Evolutionary conservation across 2,329 filamentous ascomycete genomes (phyloP).

Genomic region (Nemania sp.): DNA sequence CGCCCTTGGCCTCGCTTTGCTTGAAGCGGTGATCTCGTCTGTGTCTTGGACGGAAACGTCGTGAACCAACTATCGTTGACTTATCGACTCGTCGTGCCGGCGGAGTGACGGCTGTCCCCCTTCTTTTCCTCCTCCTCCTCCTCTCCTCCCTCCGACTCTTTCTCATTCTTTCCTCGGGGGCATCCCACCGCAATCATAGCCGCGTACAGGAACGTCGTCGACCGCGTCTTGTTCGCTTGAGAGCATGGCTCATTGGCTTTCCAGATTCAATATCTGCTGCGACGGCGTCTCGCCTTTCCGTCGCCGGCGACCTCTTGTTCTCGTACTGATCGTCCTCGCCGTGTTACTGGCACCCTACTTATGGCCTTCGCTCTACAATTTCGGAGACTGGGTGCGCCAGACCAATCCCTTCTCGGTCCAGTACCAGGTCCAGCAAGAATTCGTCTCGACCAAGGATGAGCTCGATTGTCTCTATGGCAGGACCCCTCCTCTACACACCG

Average conservation of each 20-base stretch:
- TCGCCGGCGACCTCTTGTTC: conserved; percentile 24
- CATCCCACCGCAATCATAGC: too few relatives aligned
- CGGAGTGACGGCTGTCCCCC: neutral
- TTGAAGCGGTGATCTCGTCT: too few relatives aligned
- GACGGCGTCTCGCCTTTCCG: conserved; percentile 30
- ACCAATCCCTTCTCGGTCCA: conserved; percentile 44
- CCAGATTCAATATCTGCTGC: conserved; percentile 20
- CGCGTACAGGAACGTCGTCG: too few relatives aligned
- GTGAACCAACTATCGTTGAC: too few relatives aligned
- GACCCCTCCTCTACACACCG: conserved; percentile 19
- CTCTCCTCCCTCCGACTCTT: too few relatives aligned
- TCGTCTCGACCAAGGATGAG: conserved; percentile 39
- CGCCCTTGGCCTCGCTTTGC: too few relatives aligned
- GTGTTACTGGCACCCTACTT: conserved; percentile 33
- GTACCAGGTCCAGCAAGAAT: conserved; percentile 41
- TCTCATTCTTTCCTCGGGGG: too few relatives aligned
- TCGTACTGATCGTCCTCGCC: conserved; percentile 31
- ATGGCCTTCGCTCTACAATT: conserved; percentile 30
- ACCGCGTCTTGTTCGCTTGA: neutral
- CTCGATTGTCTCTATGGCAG: conserved; percentile 42
- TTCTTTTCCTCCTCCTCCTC: neutral
- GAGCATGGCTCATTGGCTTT: conserved; percentile 17
- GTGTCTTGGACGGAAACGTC: too few relatives aligned
- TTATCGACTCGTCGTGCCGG: neutral
- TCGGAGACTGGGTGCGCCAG: conserved; percentile 42